Evolutionary conservation across 371 early-diverging fungal genomes (phyloP).

Genomic region (Mortierella sp.): DNA sequence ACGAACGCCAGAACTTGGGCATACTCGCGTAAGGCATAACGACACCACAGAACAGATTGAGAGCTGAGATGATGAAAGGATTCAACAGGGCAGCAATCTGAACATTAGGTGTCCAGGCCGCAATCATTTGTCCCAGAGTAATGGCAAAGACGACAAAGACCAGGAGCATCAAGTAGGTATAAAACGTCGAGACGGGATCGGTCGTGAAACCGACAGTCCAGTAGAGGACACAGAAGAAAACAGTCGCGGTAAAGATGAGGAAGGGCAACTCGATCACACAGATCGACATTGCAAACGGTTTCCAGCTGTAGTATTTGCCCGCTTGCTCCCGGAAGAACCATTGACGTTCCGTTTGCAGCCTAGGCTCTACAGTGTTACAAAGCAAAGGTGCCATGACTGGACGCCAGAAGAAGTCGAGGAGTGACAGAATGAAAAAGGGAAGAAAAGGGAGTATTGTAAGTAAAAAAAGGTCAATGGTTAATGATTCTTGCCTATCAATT

Average conservation of each 20-base stretch:
- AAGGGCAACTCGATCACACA: slow-evolving; percentile 75
- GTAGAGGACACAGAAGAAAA: slow-evolving; percentile 77
- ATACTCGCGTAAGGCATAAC: slow-evolving; percentile 74
- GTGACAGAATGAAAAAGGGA: too few species aligned
- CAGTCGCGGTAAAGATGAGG: slow-evolving; percentile 63
- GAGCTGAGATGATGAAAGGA: slow-evolving; percentile 79
- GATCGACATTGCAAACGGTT: slow-evolving; percentile 72
- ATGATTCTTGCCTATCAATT: too few species aligned
- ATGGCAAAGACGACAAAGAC: slow-evolving; percentile 75
- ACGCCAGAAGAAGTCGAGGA: slow-evolving; percentile 58
- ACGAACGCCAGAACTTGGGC: slow-evolving; percentile 83
- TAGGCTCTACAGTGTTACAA: slow-evolving; percentile 74
- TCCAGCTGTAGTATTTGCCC: slow-evolving; percentile 80
- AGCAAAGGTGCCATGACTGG: slow-evolving; percentile 59
- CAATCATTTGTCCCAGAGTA: slow-evolving; percentile 81
- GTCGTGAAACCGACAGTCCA: slow-evolving; percentile 79
- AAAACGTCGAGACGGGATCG: slow-evolving; percentile 66
- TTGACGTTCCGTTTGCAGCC: slow-evolving; percentile 77
- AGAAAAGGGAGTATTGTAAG: background rate
- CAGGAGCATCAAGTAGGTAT: slow-evolving; percentile 72
- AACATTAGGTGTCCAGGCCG: slow-evolving; percentile 70
- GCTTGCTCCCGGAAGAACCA: slow-evolving; percentile 83
- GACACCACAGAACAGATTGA: slow-evolving; percentile 82
- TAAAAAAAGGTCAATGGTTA: background rate
- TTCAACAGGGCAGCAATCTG: slow-evolving; percentile 76